Evolutionary conservation across 768 basidiomycete species (phyloP).

Genomic region (Rhizopogon salebrosus): DNA sequence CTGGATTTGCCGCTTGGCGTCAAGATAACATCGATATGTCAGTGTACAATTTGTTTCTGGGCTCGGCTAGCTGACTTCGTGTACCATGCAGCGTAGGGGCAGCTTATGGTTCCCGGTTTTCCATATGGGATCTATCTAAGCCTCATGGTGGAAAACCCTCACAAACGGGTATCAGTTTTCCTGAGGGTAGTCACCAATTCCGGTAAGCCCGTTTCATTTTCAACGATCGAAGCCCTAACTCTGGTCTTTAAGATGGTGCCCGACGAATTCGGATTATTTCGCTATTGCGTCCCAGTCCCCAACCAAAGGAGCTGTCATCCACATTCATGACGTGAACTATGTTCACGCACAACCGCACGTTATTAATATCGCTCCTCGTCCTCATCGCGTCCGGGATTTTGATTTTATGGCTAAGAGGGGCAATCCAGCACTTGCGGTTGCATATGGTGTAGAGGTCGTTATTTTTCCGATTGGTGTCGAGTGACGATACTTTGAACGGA

Average conservation of each 20-base stretch:
- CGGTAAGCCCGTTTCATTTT: constrained; percentile 36
- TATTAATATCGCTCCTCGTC: constrained; percentile 53
- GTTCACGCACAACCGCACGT: constrained; percentile 58
- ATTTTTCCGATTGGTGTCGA: constrained; percentile 67
- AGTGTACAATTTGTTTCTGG: constrained; percentile 18
- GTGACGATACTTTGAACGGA: constrained; percentile 17
- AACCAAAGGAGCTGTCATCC: constrained; percentile 57
- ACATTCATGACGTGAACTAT: constrained; percentile 65
- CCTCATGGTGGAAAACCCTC: constrained; percentile 71
- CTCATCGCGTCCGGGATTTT: constrained; percentile 66
- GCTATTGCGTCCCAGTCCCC: constrained; percentile 64
- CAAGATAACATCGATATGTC: constrained; percentile 69
- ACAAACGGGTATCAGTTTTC: constrained; percentile 55
- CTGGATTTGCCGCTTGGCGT: constrained; percentile 67
- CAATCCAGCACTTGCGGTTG: constrained; percentile 64
- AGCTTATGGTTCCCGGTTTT: constrained; percentile 65
- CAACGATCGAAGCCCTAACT: background rate
- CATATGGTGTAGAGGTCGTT: constrained; percentile 52
- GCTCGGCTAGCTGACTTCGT: background rate
- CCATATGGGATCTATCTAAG: constrained; percentile 72
- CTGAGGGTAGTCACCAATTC: constrained; percentile 64
- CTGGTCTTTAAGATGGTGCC: constrained; percentile 62
- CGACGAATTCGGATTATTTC: constrained; percentile 70
- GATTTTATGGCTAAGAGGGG: constrained; percentile 64
- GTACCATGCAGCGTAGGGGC: constrained; percentile 57